Evolutionary conservation across 2,329 filamentous ascomycete genomes (phyloP).

Genomic region (Talaromyces amestolkiae): DNA sequence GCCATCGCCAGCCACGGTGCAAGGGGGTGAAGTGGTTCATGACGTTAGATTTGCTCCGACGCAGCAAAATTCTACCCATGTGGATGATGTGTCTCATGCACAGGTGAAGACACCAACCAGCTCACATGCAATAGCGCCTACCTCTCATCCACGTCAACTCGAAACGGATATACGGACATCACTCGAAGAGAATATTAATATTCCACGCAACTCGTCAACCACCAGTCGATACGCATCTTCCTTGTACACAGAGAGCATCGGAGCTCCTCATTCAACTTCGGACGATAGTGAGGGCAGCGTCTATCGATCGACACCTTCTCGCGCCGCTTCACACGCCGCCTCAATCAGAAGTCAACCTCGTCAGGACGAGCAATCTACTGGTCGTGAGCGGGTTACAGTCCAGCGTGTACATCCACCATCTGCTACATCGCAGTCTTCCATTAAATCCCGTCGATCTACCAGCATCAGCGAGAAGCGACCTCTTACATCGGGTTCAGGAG

Average conservation of each 20-base stretch:
- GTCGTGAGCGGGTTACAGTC: slow-evolving; percentile 40
- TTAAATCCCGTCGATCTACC: slow-evolving; percentile 37
- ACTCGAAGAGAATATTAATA: slow-evolving; percentile 10
- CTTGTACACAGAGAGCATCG: slow-evolving; percentile 22
- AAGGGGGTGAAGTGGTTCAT: slow-evolving; percentile 28
- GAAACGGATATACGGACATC: slow-evolving; percentile 6
- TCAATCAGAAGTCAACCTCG: slow-evolving; percentile 26
- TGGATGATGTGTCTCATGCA: slow-evolving; percentile 21
- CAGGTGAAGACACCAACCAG: background rate
- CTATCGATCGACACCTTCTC: slow-evolving; percentile 25
- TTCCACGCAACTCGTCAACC: slow-evolving; percentile 7
- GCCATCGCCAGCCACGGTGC: slow-evolving; percentile 22
- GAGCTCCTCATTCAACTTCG: slow-evolving; percentile 29
- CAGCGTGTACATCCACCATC: slow-evolving; percentile 37
- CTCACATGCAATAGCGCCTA: slow-evolving; percentile 12
- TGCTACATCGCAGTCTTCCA: slow-evolving; percentile 29
- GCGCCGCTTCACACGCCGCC: slow-evolving; percentile 27
- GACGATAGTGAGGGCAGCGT: slow-evolving; percentile 30
- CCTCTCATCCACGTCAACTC: slow-evolving; percentile 20
- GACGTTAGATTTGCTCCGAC: slow-evolving; percentile 22
- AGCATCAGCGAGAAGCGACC: slow-evolving; percentile 42
- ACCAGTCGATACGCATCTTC: slow-evolving; percentile 16
- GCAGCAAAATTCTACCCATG: slow-evolving; percentile 25
- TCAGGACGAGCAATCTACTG: slow-evolving; percentile 26
- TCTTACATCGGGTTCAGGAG: slow-evolving; percentile 39